Evolutionary conservation across 257 asterid genomes (phyloP), one percentile per base, ranked within the genome.

Genomic region (Orobanche coerulescens): DNA sequence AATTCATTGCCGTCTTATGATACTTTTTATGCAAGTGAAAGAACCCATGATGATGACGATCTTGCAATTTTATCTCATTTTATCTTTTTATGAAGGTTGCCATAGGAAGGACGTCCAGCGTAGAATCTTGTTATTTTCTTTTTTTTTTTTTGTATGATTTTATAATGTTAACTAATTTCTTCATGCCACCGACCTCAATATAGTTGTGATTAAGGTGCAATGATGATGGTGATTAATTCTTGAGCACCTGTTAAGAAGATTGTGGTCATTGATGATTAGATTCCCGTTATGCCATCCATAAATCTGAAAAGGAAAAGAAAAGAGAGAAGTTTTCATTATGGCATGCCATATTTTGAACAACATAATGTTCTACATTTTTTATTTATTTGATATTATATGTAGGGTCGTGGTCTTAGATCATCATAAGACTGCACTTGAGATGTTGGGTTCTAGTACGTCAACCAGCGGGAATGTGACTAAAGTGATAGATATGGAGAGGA

Each of bases 331-430:
- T 26, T 30, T 7, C 31, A 44, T 47, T 36, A 39, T 46, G 65
- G 69, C 65, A 43, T 64, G 25, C 31, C 56, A 26, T 50, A 61
- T 37, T 39, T 36, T 22, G 64, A 46, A 57, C 25, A 28, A 53
- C 13, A 16, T 1, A 12, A 28, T 52, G 44, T 57, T 62, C 50
- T 1, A 1, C 19, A 10, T 22, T n/a, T 40, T 25, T 26, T 16
- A 26, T 10, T 31, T 52, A 64, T 63, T 44, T 59, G 51, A 48
- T 63, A 62, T 59, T 43, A 62, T 48, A 50, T 68, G n/a, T 10
- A 90, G 96, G 76, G 88, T 90, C 53, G 78, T 90, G 56, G 77
- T 90, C 58, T 74, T 90, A 49, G 97, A 90, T 70, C 97, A 90
- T 80, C 97, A 90, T 81, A 90, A 85, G 69, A 90, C 96, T 69